These are phyloP conservation scores for Candida tunisiensis DNA, from an alignment of 1,139 yeast species.

Conservation along the genomic window DNA sequence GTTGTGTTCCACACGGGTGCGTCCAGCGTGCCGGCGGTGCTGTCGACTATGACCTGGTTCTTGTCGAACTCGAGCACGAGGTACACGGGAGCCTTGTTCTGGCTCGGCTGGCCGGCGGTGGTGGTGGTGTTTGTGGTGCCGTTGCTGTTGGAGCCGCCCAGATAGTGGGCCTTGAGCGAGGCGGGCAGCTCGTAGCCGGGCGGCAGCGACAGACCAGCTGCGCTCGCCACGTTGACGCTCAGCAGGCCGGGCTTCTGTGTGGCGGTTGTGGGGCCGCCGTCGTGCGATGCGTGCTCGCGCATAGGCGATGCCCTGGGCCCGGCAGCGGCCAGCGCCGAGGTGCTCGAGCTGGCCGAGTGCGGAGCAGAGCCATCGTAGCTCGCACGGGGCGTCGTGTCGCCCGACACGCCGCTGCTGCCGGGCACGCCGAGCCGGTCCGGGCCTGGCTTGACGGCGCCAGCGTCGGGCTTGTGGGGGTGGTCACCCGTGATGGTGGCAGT, in stretches of 20 bases:
- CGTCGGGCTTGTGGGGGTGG: no score
- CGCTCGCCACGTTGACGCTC: conserved; percentile 51
- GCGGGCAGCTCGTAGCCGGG: conserved; percentile 28
- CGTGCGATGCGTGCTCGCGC: conserved; percentile 1
- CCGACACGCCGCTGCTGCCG: no score
- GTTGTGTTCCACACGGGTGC: conserved; percentile 70
- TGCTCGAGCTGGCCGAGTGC: conserved; percentile 1
- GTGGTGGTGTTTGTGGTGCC: no score
- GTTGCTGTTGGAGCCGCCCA: no score
- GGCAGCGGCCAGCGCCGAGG: not conserved
- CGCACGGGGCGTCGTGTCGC: no score
- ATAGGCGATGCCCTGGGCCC: not conserved
- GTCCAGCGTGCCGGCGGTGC: conserved; percentile 51
- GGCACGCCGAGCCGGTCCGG: no score
- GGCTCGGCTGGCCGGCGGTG: not conserved
- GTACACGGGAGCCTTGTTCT: conserved; percentile 18
- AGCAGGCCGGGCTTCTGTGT: conserved; percentile 45
- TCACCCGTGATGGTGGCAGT: no score
- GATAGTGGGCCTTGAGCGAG: no score
- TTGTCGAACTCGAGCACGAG: conserved; percentile 28
- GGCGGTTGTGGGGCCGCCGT: conserved; percentile 11
- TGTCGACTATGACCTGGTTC: conserved; percentile 71
- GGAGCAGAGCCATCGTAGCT: no score
- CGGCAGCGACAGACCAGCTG: conserved; percentile 45
- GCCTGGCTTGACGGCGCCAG: no score